Evolutionary conservation across 352 stramenopile species (phyloP), one percentile per base, ranked within the genome.

Genomic region (Elongisporangium anandrum): DNA sequence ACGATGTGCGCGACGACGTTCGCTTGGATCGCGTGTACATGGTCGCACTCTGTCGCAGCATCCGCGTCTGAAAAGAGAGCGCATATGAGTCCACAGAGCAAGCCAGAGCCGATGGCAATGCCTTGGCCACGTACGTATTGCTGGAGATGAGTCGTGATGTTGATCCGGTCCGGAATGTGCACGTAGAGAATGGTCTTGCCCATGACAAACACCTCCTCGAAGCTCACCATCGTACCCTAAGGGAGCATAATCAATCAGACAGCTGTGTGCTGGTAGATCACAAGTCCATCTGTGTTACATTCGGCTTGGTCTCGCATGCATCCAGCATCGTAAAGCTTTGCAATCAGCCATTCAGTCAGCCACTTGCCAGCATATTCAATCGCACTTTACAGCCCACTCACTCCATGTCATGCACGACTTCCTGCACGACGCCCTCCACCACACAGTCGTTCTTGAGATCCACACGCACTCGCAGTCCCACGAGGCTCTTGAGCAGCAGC

Each of bases 171-270:
- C 4, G 87, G 87, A 26, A 95, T 94, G 66, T 95, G 84, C 19
- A 95, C 87, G 61, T 86, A 95, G 12, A 95, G 65, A 54, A 95
- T 77, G 13, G 81, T 94, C 47, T 85, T 85, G 54, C 87, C 87
- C 84, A 95, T 95, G 56, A 95, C 83, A 29, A 94, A 95, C 19
- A 95, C 79, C 49, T 95, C 87, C 49, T 95, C 87, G 51, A 95
- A 75, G 59, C 68, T 65, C 26, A 88, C 23, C 10, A 61, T 77
- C 4, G 64, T 63, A 13, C 87, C 87, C 85, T 94, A 55, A 19
- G 45, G 10, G 7, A 47, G 9, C 21, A 29, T 39, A 19, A 17
- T 50, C 17, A 49, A 6, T 4, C 4, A 17, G 3, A 8, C 4
- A 52, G 47, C 24, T 17, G 8, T 16, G 6, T 20, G 24, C 38